Evolutionary conservation across 768 basidiomycete species (phyloP).

Genomic region (Kwoniella sp.): DNA sequence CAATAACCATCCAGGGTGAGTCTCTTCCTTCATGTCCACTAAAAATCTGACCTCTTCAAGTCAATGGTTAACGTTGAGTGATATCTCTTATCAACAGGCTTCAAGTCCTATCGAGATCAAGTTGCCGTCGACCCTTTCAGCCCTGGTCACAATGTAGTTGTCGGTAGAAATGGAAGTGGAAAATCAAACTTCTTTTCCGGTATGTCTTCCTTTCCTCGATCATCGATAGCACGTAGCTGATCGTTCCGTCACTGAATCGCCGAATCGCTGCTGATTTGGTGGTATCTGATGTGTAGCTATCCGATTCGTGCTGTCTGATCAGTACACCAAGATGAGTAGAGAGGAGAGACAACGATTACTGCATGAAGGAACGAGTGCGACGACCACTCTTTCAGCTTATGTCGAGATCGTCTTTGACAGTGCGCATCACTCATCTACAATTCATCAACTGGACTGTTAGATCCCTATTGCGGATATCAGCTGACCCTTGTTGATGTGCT

Average conservation of each 20-base stretch:
- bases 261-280: neutral
- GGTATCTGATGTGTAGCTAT: constrained; percentile 66
- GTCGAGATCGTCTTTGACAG: constrained; percentile 97
- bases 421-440: constrained; percentile 29
- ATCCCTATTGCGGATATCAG: too few relatives aligned
- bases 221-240: too few relatives aligned
- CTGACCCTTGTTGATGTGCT: too few relatives aligned
- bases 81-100: constrained; percentile 60
- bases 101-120: constrained; percentile 79
- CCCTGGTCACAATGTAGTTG: constrained; percentile 90
- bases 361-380: constrained; percentile 86
- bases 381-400: constrained; percentile 87
- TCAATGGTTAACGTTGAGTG: neutral
- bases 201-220: constrained; percentile 56
- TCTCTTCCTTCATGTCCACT: neutral
- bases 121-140: constrained; percentile 80
- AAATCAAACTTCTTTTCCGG: constrained; percentile 99
- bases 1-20: constrained; percentile 55
- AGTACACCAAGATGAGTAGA: constrained; percentile 90
- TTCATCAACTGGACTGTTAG: neutral
- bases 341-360: constrained; percentile 91
- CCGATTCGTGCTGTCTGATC: constrained; percentile 95
- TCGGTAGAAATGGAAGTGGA: constrained; percentile 94
- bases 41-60: too few relatives aligned
- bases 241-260: neutral